Conservation (phyloP, 352 stramenopile genomes). For the Globisporangium abappressorium region DNA sequence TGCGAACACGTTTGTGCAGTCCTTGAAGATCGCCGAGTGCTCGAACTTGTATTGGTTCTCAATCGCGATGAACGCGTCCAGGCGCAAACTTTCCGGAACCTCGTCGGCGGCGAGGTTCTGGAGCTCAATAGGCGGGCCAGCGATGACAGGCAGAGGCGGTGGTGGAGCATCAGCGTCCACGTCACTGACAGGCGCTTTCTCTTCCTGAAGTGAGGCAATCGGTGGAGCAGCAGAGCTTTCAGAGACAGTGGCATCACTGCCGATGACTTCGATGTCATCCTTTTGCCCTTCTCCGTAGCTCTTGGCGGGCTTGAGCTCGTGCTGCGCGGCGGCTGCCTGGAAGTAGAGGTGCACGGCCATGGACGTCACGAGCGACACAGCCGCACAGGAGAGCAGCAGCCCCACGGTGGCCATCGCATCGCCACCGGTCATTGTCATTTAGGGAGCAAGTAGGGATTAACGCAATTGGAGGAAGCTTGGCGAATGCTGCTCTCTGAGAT, state of each 20-base stretch:
- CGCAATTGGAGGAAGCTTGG: neutral
- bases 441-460: neutral
- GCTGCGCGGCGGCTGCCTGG: constrained; percentile 6
- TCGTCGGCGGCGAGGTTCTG: constrained; percentile 19
- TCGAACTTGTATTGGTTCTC: constrained; percentile 46
- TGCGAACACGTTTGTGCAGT: constrained; percentile 53
- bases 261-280: neutral
- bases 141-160: constrained; percentile 15
- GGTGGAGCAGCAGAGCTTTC: neutral
- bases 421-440: neutral
- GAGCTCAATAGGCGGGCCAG: constrained; percentile 20
- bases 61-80: constrained; percentile 47
- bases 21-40: constrained; percentile 50
- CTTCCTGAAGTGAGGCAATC: neutral
- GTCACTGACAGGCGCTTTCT: neutral
- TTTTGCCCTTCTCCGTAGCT: neutral
- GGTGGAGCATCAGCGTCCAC: neutral
- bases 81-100: constrained; percentile 38
- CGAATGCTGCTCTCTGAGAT: neutral
- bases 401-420: constrained; percentile 19
- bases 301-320: neutral
- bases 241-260: neutral
- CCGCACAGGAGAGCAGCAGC: constrained; percentile 44
- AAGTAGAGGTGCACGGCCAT: constrained; percentile 40
- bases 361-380: constrained; percentile 36